A percentile compares a stretch with the other conserved stretches of the same genome.
Conservation (phyloP, 2,329 filamentous ascomycete genomes). For the Calonectria multiphialidica region DNA sequence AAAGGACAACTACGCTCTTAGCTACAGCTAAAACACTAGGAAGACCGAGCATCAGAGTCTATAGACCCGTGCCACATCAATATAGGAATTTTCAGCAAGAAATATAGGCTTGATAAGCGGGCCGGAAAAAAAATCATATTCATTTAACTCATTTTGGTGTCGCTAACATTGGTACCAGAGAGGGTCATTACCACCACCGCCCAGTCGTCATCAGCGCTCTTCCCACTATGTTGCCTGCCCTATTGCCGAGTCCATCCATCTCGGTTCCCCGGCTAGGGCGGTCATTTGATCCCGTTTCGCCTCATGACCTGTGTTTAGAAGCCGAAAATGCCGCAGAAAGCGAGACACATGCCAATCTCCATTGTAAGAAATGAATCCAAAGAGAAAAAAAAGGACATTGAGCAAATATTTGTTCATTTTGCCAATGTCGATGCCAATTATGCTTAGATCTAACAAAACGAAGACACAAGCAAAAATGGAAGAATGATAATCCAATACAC, state of each 20-base stretch:
- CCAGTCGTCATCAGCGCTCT: background rate
- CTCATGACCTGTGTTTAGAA: background rate
- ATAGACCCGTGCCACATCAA: too few species aligned
- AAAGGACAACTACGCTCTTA: too few species aligned
- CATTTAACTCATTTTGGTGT: slow-evolving; percentile 14
- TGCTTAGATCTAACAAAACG: background rate
- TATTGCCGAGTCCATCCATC: slow-evolving; percentile 2
- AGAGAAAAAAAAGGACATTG: background rate
- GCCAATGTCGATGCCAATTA: background rate
- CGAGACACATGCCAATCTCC: background rate
- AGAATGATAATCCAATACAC: slow-evolving; percentile 9
- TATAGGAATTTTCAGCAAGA: too few species aligned
- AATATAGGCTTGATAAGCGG: too few species aligned
- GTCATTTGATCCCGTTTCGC: slow-evolving; percentile 12
- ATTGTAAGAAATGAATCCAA: background rate
- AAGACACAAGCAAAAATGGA: background rate
- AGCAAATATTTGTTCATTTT: background rate
- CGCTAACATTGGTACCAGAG: slow-evolving; percentile 9
- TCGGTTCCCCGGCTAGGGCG: background rate
- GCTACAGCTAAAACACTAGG: too few species aligned
- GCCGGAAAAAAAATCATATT: slow-evolving; percentile 10
- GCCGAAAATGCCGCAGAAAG: slow-evolving; percentile 7
- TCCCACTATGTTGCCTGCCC: background rate
- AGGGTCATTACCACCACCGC: background rate
- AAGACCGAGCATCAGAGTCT: too few species aligned